phyloP scores from a whole-genome alignment of 257 asterid species.

The Cinchona pubescens region DNA sequence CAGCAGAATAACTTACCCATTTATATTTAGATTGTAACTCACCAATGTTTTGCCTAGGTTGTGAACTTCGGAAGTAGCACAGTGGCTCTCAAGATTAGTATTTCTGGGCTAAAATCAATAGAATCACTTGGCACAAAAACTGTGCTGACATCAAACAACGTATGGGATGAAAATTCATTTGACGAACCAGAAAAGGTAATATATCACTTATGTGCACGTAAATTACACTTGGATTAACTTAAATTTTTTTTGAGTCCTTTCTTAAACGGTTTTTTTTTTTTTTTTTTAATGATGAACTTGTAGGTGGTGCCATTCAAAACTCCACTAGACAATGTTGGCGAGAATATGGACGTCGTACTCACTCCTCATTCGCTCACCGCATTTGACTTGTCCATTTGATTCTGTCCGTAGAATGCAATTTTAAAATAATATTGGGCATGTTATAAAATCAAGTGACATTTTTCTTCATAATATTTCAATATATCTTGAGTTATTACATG shows the following conservation, averaged over 20 bases:
- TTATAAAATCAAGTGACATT: too few species aligned
- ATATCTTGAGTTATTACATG: too few species aligned
- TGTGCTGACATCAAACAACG: slow-evolving; percentile 48
- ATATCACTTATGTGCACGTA: background rate
- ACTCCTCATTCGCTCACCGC: slow-evolving; percentile 57
- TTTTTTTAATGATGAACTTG: background rate
- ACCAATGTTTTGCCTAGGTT: slow-evolving; percentile 36
- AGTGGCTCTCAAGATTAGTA: slow-evolving; percentile 47
- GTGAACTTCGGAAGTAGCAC: slow-evolving; percentile 59
- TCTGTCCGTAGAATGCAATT: too few species aligned
- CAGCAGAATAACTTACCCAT: too few species aligned
- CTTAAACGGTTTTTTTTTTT: background rate
- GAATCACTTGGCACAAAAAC: slow-evolving; percentile 42
- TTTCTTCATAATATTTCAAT: too few species aligned
- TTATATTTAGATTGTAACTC: too few species aligned
- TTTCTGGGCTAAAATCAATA: slow-evolving; percentile 40
- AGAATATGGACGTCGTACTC: slow-evolving; percentile 47
- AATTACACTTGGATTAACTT: background rate
- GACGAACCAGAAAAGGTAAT: slow-evolving; percentile 61
- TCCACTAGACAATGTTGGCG: slow-evolving; percentile 38
- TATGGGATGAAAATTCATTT: slow-evolving; percentile 79
- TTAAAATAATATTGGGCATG: too few species aligned
- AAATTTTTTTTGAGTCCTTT: too few species aligned
- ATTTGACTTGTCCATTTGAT: slow-evolving; percentile 42
- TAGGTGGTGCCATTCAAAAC: slow-evolving; percentile 57